Conservation (phyloP, 257 asterid species). For the Avicennia marina region DNA sequence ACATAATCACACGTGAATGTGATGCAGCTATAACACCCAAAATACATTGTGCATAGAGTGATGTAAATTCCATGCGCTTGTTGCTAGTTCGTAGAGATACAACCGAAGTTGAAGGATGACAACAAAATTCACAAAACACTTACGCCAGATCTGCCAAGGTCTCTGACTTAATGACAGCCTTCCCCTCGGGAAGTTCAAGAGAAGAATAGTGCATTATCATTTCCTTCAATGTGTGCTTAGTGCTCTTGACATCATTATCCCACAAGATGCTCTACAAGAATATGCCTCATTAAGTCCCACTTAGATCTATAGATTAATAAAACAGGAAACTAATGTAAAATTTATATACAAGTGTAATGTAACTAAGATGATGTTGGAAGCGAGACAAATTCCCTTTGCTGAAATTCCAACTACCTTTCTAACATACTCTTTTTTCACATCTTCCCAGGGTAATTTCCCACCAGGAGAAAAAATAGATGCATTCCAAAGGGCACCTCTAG, state of each 20-base stretch:
- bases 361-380: no score
- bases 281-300: conserved; percentile 14
- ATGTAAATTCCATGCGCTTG: background rate
- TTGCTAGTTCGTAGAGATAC: background rate
- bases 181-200: conserved; percentile 81
- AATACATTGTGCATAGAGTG: background rate
- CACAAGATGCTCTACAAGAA: conserved; percentile 72
- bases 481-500: conserved; percentile 98
- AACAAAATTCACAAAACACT: conserved; percentile 24
- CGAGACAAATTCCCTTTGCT: no score
- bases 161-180: conserved; percentile 61
- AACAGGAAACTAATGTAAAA: background rate
- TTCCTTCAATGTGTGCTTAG: conserved; percentile 86
- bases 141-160: conserved; percentile 81
- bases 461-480: conserved; percentile 80
- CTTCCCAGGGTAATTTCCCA: conserved; percentile 76
- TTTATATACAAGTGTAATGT: no score
- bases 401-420: conserved; percentile 80
- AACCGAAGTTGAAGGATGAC: background rate
- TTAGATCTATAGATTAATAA: background rate
- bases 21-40: background rate
- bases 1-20: background rate
- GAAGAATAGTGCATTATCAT: conserved; percentile 70
- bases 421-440: conserved; percentile 66
- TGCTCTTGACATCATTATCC: conserved; percentile 87